Percentiles rank a stretch among this genome's conserved stretches.
These are phyloP conservation scores for Calycina herbarum DNA, from an alignment of 2,329 filamentous ascomycete genomes.

Conservation along the genomic window DNA sequence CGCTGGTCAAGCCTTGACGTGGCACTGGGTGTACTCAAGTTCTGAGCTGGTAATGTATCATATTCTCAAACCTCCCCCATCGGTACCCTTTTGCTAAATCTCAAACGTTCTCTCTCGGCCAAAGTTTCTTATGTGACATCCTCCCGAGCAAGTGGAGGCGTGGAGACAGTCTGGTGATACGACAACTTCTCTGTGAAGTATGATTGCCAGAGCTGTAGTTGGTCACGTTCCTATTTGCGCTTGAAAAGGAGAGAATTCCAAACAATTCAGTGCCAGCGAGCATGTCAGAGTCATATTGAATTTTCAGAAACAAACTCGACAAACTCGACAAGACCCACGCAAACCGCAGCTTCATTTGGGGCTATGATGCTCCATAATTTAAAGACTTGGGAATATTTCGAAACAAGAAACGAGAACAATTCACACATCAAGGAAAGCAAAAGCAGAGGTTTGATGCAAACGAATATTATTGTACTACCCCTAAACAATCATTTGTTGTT, in stretches of 20 bases:
- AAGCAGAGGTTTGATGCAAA: constrained; percentile 21
- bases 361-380: not conserved
- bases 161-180: not conserved
- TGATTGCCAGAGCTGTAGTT: not conserved
- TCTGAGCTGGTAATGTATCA: constrained; percentile 5
- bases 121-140: constrained; percentile 1
- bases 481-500: constrained; percentile 15
- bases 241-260: not conserved
- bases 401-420: not conserved
- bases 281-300: not conserved
- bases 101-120: not conserved
- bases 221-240: not conserved
- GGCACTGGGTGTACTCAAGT: not conserved
- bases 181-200: not conserved
- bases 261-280: not conserved
- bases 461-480: constrained; percentile 17
- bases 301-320: not conserved
- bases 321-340: not conserved
- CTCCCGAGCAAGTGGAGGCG: constrained; percentile 1
- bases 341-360: not conserved
- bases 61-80: not conserved
- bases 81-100: not conserved
- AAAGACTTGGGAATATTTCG: not conserved
- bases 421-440: constrained; percentile 2
- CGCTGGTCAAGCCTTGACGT: not conserved